Evolutionary conservation across 2,329 filamentous ascomycete species (phyloP).

Genomic region (Aspergillus unguis): DNA sequence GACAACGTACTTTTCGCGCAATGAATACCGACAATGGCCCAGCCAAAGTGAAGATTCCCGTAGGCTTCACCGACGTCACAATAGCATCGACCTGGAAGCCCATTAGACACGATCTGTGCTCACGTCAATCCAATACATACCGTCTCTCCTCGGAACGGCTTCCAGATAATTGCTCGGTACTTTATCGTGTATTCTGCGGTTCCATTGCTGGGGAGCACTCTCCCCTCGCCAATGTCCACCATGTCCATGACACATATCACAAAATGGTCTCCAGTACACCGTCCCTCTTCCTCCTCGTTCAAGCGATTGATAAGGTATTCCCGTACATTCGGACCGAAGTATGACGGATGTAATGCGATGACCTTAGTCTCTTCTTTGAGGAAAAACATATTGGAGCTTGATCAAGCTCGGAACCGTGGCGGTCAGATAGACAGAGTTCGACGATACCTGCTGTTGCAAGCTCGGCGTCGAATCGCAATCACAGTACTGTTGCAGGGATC

Average conservation of each 20-base stretch:
- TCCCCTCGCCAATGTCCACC: conserved; percentile 88
- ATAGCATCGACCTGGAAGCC: conserved; percentile 77
- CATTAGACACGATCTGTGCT: conserved; percentile 25
- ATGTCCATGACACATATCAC: conserved; percentile 98
- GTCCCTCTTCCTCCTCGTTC: conserved; percentile 89
- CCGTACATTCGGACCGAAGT: conserved; percentile 91
- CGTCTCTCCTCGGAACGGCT: conserved; percentile 96
- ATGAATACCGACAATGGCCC: conserved; percentile 50
- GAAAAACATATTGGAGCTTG: conserved; percentile 78
- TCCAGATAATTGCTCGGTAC: conserved; percentile 95
- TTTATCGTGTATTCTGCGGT: conserved; percentile 91
- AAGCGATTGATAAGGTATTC: conserved; percentile 87
- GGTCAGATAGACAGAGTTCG: neutral
- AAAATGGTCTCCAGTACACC: conserved; percentile 92
- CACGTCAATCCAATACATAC: conserved; percentile 53
- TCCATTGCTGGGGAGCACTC: conserved; percentile 86
- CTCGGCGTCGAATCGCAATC: neutral
- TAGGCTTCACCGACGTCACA: conserved; percentile 84
- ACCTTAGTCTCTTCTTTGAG: conserved; percentile 94
- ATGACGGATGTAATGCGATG: conserved; percentile 93
- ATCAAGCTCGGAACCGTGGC: neutral
- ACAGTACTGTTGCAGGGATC: neutral
- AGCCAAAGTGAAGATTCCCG: conserved; percentile 68
- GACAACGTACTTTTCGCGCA: conserved; percentile 64
- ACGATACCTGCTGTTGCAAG: neutral